Base-by-base conservation (phyloP, 2,329 filamentous ascomycete genomes). In the Ilyonectria destructans region DNA sequence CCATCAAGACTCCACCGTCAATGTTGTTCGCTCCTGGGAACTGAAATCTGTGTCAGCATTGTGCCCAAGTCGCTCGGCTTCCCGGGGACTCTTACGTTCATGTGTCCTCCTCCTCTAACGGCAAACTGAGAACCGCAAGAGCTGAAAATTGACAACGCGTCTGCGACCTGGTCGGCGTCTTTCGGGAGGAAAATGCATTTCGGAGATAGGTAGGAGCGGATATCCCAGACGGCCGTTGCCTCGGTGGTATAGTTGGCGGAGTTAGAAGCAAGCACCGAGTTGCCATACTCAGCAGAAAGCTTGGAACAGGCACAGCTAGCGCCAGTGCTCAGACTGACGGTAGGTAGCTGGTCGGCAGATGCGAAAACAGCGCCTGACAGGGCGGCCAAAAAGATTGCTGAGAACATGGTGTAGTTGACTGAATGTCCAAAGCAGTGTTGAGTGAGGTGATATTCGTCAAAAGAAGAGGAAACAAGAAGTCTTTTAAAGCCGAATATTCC, bases 51-150 rank as follows among this genome's bases (percentile, higher is more conserved):
- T 8, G 31, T 65, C 17, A 55, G 56, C 10, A n/a, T 23, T 8
- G 7, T 48, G 37, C 2, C 31, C 12, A 31, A 10, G 6, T n/a
- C 48, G 13, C 6, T 2, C 13, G 15, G 15, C 10, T 23, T 21
- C 19, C 29, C 15, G 15, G 19, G 13, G n/a, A 4, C 12, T 35
- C 62, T 12, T 56, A 75, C 71, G 2, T 68, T 67, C 73, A 75
- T 75, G 9, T 75, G 68, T 0, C 73, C 73, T 7, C 73, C 73
- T 29, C 73, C 71, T 4, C 73, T 67, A 1, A 75, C 35, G 6
- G 71, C 71, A 56, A 75, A 75, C 0, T 65, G 49, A 6, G 56
- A 26, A 10, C 62, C 56, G 9, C 62, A 59, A n/a, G 19, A 17
- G 12, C n/a, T 31, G 29, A 65, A 31, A 3, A 48, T 31, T 1